Percentiles rank a stretch among this genome's conserved stretches.
These are phyloP conservation scores for Hortaea sp. DNA, from an alignment of 2,329 filamentous ascomycete genomes.

Conservation along the genomic window DNA sequence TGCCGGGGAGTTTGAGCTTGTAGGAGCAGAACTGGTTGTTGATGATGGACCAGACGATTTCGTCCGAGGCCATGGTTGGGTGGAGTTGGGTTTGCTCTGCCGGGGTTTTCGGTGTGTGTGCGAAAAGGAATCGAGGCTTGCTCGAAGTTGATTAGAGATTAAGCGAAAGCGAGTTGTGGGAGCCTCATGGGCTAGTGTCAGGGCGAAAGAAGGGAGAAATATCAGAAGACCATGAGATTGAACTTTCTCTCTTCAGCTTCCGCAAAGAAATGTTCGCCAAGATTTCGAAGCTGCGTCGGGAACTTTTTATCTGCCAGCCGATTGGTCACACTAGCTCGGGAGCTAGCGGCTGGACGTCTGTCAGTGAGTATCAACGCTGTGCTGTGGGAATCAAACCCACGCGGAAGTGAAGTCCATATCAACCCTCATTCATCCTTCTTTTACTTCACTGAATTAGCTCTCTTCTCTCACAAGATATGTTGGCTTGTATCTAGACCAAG, in stretches of 20 bases:
- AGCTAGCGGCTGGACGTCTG: not conserved
- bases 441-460: no score
- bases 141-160: no score
- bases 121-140: not conserved
- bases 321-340: not conserved
- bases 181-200: no score
- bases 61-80: conserved; percentile 69
- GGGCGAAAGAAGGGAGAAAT: no score
- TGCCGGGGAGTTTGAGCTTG: conserved; percentile 61
- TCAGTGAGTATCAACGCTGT: no score
- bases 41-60: conserved; percentile 95
- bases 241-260: not conserved
- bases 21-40: conserved; percentile 93
- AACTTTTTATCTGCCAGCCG: not conserved
- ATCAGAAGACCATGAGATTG: no score
- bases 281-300: not conserved
- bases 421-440: no score
- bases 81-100: not conserved
- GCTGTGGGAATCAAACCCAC: no score
- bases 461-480: no score
- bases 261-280: conserved; percentile 1
- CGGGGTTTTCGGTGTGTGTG: not conserved
- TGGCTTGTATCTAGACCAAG: no score
- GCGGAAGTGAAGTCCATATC: no score
- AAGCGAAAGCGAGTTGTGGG: no score